Percentiles rank a stretch among this genome's conserved stretches.
These are phyloP conservation scores for Fusarium oligoseptatum DNA, from an alignment of 2,329 filamentous ascomycete genomes.

Conservation along the genomic window DNA sequence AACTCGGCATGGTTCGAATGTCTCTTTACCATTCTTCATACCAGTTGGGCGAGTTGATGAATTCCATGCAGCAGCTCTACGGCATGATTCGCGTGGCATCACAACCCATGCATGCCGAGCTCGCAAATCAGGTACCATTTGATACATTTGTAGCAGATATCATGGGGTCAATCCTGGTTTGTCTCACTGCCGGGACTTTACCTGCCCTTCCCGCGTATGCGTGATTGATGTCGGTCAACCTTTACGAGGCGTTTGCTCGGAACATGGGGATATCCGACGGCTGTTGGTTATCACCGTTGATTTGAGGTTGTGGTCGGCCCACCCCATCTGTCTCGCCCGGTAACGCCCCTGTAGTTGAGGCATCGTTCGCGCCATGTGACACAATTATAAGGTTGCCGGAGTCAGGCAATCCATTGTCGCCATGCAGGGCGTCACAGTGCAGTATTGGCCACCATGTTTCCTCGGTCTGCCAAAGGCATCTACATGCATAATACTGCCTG, in stretches of 20 bases:
- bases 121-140: not conserved
- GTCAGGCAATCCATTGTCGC: not conserved
- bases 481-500: not conserved
- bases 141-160: not conserved
- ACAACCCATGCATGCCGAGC: not conserved
- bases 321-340: not conserved
- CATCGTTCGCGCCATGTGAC: conserved; percentile 1
- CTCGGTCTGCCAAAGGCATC: not conserved
- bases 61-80: not conserved
- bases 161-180: not conserved
- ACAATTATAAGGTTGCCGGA: not conserved
- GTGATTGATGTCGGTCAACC: not conserved
- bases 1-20: not conserved
- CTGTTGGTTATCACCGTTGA: not conserved
- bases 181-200: not conserved
- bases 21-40: not conserved
- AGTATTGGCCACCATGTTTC: not conserved
- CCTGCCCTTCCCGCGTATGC: not conserved
- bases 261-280: not conserved
- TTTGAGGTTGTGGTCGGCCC: not conserved
- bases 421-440: not conserved
- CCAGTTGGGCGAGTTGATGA: not conserved
- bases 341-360: not conserved
- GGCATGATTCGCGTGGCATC: not conserved
- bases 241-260: not conserved